phyloP scores from a whole-genome alignment of 352 stramenopile species.

The Phytophthora podocarpi region DNA sequence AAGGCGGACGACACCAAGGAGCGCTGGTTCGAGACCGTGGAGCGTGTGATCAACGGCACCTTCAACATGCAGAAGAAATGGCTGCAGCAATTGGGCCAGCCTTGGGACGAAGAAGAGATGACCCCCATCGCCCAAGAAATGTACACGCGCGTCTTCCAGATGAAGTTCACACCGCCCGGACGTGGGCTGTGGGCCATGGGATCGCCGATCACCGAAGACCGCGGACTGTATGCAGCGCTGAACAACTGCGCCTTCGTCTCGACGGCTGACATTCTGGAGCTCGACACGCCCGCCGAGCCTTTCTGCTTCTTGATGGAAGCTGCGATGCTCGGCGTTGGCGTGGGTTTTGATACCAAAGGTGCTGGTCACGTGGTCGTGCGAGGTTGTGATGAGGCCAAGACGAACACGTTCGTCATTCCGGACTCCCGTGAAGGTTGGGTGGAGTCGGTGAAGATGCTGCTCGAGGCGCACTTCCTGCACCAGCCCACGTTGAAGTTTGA shows the following conservation, averaged over 20 bases:
- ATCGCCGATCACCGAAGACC: conserved; percentile 88
- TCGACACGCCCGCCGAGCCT: conserved; percentile 67
- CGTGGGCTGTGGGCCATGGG: conserved; percentile 95
- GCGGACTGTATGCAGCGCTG: conserved; percentile 85
- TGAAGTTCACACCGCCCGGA: conserved; percentile 95
- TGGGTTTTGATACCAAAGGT: conserved; percentile 94
- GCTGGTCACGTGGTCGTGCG: conserved; percentile 62
- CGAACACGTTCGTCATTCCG: conserved; percentile 41
- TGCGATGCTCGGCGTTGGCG: conserved; percentile 93
- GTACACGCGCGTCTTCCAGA: conserved; percentile 92
- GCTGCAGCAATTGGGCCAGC: conserved; percentile 48
- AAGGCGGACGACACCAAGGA: conserved; percentile 85
- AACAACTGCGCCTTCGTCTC: conserved; percentile 96
- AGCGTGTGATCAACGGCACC: conserved; percentile 93
- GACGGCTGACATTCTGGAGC: conserved; percentile 71
- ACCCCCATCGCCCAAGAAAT: conserved; percentile 84
- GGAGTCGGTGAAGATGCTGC: conserved; percentile 74
- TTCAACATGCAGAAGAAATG: conserved; percentile 94
- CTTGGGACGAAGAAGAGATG: conserved; percentile 71
- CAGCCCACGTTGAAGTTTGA: conserved; percentile 62
- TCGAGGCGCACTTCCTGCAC: conserved; percentile 87
- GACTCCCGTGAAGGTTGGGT: conserved; percentile 90
- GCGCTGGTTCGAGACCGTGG: conserved; percentile 91
- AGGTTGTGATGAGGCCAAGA: conserved; percentile 26
- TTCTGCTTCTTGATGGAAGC: conserved; percentile 97